A percentile compares a stretch with the other conserved stretches of the same genome.
These are phyloP conservation scores for Casuarina cunninghamiana DNA, from an alignment of 306 rosid species.

Conservation along the genomic window DNA sequence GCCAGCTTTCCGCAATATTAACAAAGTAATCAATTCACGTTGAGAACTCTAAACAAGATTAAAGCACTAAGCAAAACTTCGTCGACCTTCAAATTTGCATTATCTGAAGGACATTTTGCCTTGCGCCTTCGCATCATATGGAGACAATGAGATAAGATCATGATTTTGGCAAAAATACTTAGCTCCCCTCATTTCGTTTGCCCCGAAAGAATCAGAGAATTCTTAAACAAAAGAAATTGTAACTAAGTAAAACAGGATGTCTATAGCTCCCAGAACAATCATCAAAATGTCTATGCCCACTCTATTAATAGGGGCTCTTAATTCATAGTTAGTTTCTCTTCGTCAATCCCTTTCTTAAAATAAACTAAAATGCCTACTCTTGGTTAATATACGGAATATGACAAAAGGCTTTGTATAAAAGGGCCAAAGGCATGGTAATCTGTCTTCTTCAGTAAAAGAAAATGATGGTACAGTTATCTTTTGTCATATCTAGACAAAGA, in stretches of 20 bases:
- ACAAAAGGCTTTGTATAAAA: background rate
- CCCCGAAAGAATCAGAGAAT: constrained; percentile 37
- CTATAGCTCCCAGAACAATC: background rate
- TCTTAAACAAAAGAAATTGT: too few relatives aligned
- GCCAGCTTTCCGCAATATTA: constrained; percentile 44
- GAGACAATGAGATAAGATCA: constrained; percentile 71
- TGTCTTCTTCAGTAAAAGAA: background rate
- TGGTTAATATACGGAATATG: background rate
- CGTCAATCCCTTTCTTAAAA: background rate
- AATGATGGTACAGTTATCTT: background rate
- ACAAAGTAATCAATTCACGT: constrained; percentile 1
- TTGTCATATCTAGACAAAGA: background rate
- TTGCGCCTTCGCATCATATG: constrained; percentile 91
- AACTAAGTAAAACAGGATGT: background rate
- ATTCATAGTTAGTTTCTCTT: background rate
- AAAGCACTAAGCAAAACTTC: background rate
- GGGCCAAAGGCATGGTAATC: background rate
- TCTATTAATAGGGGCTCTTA: background rate
- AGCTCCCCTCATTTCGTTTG: constrained; percentile 88
- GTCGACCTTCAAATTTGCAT: constrained; percentile 59
- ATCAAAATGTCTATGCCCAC: background rate
- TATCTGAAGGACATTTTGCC: constrained; percentile 54
- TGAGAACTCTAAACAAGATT: constrained; percentile 5
- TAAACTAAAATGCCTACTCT: background rate
- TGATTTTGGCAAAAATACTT: constrained; percentile 70